phyloP scores from a whole-genome alignment of 176 grass and related monocot genomes.

The Musa acuminata region DNA sequence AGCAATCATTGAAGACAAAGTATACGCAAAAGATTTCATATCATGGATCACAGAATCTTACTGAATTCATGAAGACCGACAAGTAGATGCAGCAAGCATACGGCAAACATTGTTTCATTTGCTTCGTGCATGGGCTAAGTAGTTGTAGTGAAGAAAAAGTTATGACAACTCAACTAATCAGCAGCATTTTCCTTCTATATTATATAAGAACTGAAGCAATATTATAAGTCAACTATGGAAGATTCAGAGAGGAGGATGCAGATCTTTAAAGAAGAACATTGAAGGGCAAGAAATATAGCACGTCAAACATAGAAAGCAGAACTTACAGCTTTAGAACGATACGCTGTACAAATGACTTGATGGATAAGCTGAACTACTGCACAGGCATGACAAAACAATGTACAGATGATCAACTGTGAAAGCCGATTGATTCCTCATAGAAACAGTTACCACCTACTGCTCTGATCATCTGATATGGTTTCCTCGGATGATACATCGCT shows the following conservation, averaged over 20 bases:
- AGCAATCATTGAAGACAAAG: not conserved
- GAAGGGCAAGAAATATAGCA: not conserved
- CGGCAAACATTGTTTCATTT: not conserved
- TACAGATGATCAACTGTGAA: not conserved
- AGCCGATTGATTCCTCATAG: slow-evolving; percentile 1
- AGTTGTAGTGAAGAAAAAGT: not conserved
- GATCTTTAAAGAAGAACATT: not conserved
- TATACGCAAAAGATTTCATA: not conserved
- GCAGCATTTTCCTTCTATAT: not conserved
- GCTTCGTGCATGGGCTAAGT: not conserved
- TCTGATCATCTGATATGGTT: slow-evolving; percentile 46
- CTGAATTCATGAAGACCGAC: no score
- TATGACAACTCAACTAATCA: not conserved
- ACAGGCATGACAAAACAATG: not conserved
- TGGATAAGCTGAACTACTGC: not conserved
- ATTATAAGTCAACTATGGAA: not conserved
- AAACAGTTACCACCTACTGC: not conserved
- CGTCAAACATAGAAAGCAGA: not conserved
- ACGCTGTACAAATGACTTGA: not conserved
- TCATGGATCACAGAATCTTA: no score
- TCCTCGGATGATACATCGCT: slow-evolving; percentile 52
- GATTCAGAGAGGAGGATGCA: not conserved
- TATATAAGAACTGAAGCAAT: not conserved
- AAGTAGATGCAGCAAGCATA: not conserved
- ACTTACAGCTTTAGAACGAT: not conserved